Evolutionary conservation across 805 yeast genomes (phyloP), one percentile per base, ranked within the genome.

Genomic region (Zygotorulaspora florentina): DNA sequence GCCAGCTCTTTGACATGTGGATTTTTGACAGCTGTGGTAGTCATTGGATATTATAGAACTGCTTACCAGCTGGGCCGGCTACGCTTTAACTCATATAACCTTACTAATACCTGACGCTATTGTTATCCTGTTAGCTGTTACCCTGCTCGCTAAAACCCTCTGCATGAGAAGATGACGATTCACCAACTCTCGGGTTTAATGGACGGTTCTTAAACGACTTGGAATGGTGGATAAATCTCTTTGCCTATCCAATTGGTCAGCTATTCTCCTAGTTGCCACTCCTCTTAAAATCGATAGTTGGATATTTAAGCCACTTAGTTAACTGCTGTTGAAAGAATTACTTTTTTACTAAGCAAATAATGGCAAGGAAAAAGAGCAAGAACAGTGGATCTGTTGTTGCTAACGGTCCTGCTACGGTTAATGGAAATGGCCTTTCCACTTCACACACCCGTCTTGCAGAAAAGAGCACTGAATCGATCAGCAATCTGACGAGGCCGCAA

Each of bases 401-500:
- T 7, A 33, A 33, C 36, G 41, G 48, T 15, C 20, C 35, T 13
- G 17, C 26, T 27, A 29, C 35, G 27, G 36, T 39, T n/a, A 37
- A 39, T 17, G 44, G 43, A 10, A 37, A 40, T 26, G 42, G 25
- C 2, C 16, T 35, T 9, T 8, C 45, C 8, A 17, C 17, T 10
- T 23, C 31, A 8, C 27, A 23, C 10, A 30, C 41, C 12, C 39
- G 20, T 13, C 34, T 49, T 34, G 53, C 45, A 12, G 51, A 39
- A 36, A 48, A 51, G 29, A 58, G 58, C 30, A 53, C 50, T 8
- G 65, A 57, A 30, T 74, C 80, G 16, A 69, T 75, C 15, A 55
- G 70, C 52, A 75, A 72, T 49, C 63, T 78, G 50, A 76, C 80
- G 27, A 73, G 70, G 53, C 79, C 82, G 7, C 68, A 75, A 4